phyloP scores from a whole-genome alignment of 768 basidiomycete genomes.

The Pleurotus tuber-regium region DNA sequence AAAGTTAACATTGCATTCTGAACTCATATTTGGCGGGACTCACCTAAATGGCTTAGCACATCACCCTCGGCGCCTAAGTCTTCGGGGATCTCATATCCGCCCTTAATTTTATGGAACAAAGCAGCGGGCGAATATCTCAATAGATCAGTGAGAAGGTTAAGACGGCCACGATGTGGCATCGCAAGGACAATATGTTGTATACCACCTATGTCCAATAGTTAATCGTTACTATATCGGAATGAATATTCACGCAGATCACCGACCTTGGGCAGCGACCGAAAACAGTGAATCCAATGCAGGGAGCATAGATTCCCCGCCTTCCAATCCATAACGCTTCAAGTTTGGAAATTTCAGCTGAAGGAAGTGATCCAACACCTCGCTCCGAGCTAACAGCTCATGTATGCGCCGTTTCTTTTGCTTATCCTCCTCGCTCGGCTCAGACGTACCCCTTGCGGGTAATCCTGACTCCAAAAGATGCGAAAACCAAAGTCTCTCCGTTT shows the following conservation, averaged over 20 bases:
- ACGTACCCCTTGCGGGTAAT: constrained; percentile 21
- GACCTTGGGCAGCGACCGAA: constrained; percentile 58
- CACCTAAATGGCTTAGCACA: constrained; percentile 83
- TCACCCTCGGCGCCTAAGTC: constrained; percentile 73
- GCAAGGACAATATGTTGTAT: constrained; percentile 72
- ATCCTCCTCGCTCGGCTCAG: constrained; percentile 27
- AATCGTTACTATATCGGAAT: background rate
- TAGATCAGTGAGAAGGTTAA: constrained; percentile 82
- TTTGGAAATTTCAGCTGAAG: constrained; percentile 76
- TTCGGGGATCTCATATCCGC: constrained; percentile 68
- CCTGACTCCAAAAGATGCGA: constrained; percentile 79
- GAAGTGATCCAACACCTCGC: constrained; percentile 84
- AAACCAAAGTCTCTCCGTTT: constrained; percentile 88
- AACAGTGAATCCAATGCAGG: constrained; percentile 83
- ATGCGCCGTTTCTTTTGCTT: constrained; percentile 50
- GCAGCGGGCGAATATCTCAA: constrained; percentile 64
- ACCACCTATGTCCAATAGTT: constrained; percentile 42
- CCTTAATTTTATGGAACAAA: constrained; percentile 86
- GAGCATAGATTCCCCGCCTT: constrained; percentile 94
- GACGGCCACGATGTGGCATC: constrained; percentile 86
- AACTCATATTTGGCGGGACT: constrained; percentile 14
- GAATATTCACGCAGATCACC: background rate
- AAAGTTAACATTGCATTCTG: background rate
- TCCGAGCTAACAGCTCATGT: constrained; percentile 65
- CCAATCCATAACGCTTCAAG: constrained; percentile 67